Conservation (phyloP, 345 rosid genomes). For the Toxicodendron radicans region DNA sequence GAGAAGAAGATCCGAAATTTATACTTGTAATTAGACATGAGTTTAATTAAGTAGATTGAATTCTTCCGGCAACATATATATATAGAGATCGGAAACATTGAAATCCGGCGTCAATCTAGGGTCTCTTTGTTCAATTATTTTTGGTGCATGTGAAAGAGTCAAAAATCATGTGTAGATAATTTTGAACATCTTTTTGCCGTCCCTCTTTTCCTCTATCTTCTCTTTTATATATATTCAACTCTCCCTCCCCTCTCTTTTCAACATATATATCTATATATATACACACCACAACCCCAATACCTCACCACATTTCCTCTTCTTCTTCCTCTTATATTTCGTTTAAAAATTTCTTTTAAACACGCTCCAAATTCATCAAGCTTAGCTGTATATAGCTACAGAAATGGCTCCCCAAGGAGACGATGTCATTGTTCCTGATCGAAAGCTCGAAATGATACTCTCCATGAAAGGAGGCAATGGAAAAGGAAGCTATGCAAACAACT, state of each 20-base stretch:
- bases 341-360: no score
- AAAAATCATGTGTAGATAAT: background rate
- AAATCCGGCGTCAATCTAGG: conserved; percentile 42
- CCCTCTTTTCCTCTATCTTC: no score
- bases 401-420: conserved; percentile 65
- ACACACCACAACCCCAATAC: no score
- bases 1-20: no score
- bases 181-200: background rate
- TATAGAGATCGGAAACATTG: conserved; percentile 25
- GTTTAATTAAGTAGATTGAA: background rate
- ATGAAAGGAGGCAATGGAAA: conserved; percentile 98
- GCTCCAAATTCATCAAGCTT: no score
- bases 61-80: background rate
- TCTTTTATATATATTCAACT: background rate
- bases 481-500: conserved; percentile 89
- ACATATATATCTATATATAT: no score
- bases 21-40: background rate
- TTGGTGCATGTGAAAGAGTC: conserved; percentile 29
- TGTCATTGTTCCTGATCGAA: conserved; percentile 58
- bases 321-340: no score
- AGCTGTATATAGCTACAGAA: background rate
- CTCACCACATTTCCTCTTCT: no score
- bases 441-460: conserved; percentile 82
- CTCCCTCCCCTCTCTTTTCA: background rate
- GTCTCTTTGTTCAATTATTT: conserved; percentile 8